phyloP scores from a whole-genome alignment of 2,329 filamentous ascomycete genomes.

The Colletotrichum neosansevieriae region DNA sequence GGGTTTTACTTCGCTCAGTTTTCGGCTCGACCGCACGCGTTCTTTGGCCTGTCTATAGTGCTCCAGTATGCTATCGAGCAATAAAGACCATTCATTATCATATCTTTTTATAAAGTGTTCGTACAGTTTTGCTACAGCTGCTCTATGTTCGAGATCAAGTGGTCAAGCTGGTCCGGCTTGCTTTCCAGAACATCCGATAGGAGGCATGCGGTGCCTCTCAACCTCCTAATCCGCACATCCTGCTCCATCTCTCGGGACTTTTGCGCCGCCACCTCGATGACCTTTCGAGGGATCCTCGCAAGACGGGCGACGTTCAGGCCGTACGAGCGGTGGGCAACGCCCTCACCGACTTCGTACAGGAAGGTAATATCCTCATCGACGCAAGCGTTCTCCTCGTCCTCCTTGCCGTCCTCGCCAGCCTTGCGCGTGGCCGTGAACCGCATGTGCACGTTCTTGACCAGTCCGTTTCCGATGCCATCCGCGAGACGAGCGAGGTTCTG shows the following conservation, averaged over 20 bases:
- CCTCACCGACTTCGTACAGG: conserved; percentile 90
- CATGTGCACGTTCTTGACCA: conserved; percentile 94
- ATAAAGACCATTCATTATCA: conserved; percentile 25
- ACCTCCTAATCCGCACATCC: conserved; percentile 72
- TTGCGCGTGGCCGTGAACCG: conserved; percentile 70
- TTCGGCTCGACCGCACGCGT: neutral
- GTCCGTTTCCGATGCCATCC: conserved; percentile 69
- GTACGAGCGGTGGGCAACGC: conserved; percentile 93
- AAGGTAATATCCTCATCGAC: conserved; percentile 89
- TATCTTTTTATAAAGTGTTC: conserved; percentile 1
- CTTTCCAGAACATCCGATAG: conserved; percentile 56
- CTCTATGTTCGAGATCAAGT: conserved; percentile 68
- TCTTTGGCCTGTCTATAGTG: neutral
- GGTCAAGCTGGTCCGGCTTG: conserved; percentile 59
- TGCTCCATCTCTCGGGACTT: conserved; percentile 87
- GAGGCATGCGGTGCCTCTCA: conserved; percentile 62
- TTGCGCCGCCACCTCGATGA: conserved; percentile 82
- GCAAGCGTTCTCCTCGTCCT: conserved; percentile 46
- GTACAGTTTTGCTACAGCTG: conserved; percentile 59
- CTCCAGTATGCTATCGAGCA: conserved; percentile 10
- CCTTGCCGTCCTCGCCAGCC: conserved; percentile 25
- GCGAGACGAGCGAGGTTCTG: conserved; percentile 83
- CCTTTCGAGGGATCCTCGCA: conserved; percentile 80
- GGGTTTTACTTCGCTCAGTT: conserved; percentile 18
- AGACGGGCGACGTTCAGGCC: conserved; percentile 92